phyloP scores from a whole-genome alignment of 208 protist species.

The Blechomonas ayalai region DNA sequence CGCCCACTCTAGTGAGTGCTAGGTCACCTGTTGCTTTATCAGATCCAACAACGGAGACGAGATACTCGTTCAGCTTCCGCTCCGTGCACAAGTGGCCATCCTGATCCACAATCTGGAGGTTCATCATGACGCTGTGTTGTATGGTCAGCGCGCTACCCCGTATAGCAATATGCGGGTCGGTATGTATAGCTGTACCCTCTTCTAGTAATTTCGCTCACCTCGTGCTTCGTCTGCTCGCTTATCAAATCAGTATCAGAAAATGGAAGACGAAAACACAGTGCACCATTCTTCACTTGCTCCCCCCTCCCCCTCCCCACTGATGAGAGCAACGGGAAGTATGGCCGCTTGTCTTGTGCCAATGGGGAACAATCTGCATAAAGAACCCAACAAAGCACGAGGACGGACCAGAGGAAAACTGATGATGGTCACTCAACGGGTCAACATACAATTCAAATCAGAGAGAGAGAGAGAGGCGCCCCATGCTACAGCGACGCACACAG shows the following conservation, averaged over 20 bases:
- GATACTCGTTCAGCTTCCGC: constrained; percentile 38
- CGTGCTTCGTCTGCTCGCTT: not conserved
- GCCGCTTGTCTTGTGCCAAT: not conserved
- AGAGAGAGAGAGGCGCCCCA: not conserved
- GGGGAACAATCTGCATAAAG: not conserved
- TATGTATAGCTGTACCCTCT: not conserved
- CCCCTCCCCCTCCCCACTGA: not conserved
- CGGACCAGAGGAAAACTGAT: constrained; percentile 2
- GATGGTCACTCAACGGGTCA: not conserved
- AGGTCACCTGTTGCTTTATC: not conserved
- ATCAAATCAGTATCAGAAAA: constrained; percentile 3
- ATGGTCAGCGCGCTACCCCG: too few species aligned
- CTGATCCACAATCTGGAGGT: constrained; percentile 56
- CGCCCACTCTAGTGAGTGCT: too few species aligned
- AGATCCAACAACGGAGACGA: constrained; percentile 11
- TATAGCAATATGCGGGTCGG: too few species aligned
- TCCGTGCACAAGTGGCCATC: constrained; percentile 52
- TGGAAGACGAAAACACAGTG: not conserved
- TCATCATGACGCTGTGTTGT: constrained; percentile 13
- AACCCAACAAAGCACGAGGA: constrained; percentile 5
- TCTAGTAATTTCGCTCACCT: not conserved
- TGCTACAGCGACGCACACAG: too few species aligned
- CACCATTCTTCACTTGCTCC: not conserved
- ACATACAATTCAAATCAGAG: not conserved
- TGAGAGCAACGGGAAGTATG: not conserved